Evolutionary conservation across 257 asterid genomes (phyloP).

Genomic region (Solanum bulbocastanum): DNA sequence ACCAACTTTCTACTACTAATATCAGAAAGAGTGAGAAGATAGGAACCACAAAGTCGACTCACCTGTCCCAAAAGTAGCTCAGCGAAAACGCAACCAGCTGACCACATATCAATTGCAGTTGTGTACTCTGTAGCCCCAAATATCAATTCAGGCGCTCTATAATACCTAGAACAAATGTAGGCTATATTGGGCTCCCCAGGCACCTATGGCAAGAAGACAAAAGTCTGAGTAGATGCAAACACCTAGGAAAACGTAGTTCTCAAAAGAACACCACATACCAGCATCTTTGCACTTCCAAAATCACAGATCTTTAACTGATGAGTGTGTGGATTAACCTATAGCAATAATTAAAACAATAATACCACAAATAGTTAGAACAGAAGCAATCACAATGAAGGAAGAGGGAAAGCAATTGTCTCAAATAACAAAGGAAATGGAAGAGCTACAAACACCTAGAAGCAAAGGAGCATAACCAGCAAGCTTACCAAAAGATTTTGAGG

Average conservation of each 20-base stretch:
- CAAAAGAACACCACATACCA: slow-evolving; percentile 39
- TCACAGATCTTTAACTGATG: slow-evolving; percentile 82
- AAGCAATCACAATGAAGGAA: neutral
- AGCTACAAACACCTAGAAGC: neutral
- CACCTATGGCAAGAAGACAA: slow-evolving; percentile 36
- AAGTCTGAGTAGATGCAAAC: neutral
- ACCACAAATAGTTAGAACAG: neutral
- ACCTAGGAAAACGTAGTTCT: neutral
- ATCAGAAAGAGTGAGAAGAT: neutral
- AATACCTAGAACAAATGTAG: slow-evolving; percentile 81
- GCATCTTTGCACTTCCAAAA: slow-evolving; percentile 82
- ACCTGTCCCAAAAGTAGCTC: slow-evolving; percentile 89
- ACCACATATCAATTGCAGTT: slow-evolving; percentile 73
- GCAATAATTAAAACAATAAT: neutral
- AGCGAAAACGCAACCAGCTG: slow-evolving; percentile 80
- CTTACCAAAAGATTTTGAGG: slow-evolving; percentile 77
- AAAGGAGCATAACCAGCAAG: neutral
- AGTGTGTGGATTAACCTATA: slow-evolving; percentile 76
- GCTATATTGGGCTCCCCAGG: slow-evolving; percentile 86
- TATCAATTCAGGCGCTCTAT: slow-evolving; percentile 77
- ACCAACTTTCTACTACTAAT: neutral
- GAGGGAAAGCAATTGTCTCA: neutral
- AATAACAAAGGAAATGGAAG: neutral
- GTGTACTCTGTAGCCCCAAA: slow-evolving; percentile 89
- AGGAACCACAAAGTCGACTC: neutral